Evolutionary conservation across 352 stramenopile species (phyloP), one percentile per base, ranked within the genome.

Genomic region (Phytopythium sindhum): DNA sequence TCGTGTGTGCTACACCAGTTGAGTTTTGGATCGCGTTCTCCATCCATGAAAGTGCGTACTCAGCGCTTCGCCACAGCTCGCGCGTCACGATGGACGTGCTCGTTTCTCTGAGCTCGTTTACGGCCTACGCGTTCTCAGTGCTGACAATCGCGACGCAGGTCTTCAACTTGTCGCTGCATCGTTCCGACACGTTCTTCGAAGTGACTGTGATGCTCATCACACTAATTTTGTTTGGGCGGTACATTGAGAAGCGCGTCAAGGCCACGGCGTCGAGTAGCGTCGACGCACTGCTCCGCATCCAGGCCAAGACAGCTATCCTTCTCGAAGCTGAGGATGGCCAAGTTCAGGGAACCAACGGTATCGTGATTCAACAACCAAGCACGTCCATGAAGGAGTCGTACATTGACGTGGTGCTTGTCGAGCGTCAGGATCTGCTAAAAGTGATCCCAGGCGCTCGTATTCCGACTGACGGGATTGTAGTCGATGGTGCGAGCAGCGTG

Each of bases 271-370:
- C 85, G 9, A 85, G 83, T 61, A 91, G 79, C 41, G 70, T 93
- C 23, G 80, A 90, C 50, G 74, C 76, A 26, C 66, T 93, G 35
- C 60, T 91, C 35, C 75, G 78, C 17, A 86, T 91, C 63, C 81
- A 93, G 60, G 79, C 83, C 35, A 91, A 91, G 66, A 95, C 81
- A 1, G 97, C 96, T 14, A 95, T 97, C 42, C 74, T 98, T 59
- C 68, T 98, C 23, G 84, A 91, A 47, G 57, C 69, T 1, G 63
- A 71, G 15, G 67, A 15, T 48, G 10, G 2, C 9, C 26, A 11
- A 48, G 23, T 23, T 11, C 11, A 29, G 12, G 21, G 1, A 8
- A 15, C 23, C 7, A 31, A n/a, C 29, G 54, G 26, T 8, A n/a
- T 10, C 7, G 54, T 60, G 9, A 33, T 14, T 23, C 54, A 60